Percentiles rank a stretch among this genome's conserved stretches.
These are phyloP conservation scores for Globisporangium spiculum DNA, from an alignment of 352 stramenopile genomes.

Conservation along the genomic window DNA sequence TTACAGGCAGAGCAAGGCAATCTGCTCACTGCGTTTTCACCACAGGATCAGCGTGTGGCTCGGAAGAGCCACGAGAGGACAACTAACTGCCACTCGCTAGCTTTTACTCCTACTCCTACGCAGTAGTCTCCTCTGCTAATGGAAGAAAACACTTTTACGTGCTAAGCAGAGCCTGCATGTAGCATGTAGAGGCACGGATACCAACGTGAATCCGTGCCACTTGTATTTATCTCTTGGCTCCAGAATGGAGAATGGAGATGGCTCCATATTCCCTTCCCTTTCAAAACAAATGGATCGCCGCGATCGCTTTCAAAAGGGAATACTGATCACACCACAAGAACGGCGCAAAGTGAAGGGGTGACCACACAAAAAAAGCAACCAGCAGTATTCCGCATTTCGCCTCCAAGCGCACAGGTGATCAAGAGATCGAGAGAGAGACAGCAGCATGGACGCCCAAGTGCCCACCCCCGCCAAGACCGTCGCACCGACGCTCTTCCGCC, in stretches of 20 bases:
- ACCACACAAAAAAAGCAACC: neutral
- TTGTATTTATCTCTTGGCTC: neutral
- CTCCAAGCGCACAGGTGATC: neutral
- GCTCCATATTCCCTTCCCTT: neutral
- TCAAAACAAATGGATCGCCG: neutral
- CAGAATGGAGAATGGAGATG: neutral
- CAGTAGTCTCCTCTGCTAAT: too few relatives aligned
- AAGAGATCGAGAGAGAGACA: neutral
- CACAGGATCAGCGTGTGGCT: too few relatives aligned
- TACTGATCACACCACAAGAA: neutral
- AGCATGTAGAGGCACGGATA: too few relatives aligned
- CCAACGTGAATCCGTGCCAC: too few relatives aligned
- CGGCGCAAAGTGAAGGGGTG: neutral
- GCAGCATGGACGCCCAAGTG: slow-evolving; percentile 50
- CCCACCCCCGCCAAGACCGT: slow-evolving; percentile 36
- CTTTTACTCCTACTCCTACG: too few relatives aligned
- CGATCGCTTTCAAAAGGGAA: neutral
- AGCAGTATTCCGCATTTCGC: slow-evolving; percentile 10
- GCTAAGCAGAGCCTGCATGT: too few relatives aligned
- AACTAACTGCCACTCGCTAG: too few relatives aligned
- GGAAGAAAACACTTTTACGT: too few relatives aligned
- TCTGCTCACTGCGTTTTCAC: too few relatives aligned
- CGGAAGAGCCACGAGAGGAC: too few relatives aligned
- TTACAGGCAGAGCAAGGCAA: too few relatives aligned
- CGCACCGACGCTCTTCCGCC: slow-evolving; percentile 66